A percentile compares a stretch with the other conserved stretches of the same genome.
Conservation (phyloP, 768 basidiomycete genomes). For the Termitomyces sp. region DNA sequence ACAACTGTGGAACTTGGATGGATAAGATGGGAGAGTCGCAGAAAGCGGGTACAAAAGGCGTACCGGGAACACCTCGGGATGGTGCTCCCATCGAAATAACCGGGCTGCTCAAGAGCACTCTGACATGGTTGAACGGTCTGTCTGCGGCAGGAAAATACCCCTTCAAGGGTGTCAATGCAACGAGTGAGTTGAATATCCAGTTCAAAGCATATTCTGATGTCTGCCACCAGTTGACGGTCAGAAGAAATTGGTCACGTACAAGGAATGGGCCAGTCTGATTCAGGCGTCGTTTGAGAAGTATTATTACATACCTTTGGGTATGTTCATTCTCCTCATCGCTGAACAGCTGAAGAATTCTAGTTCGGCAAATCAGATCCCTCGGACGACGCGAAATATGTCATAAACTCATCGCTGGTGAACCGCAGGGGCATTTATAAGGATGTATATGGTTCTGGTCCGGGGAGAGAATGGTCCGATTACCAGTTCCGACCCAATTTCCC, state of each 20-base stretch:
- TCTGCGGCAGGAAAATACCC: constrained; percentile 69
- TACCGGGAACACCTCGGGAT: constrained; percentile 94
- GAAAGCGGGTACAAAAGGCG: constrained; percentile 89
- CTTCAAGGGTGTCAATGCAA: constrained; percentile 82
- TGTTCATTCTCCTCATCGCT: constrained; percentile 16
- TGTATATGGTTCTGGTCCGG: constrained; percentile 83
- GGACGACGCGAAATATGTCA: constrained; percentile 65
- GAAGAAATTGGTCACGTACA: constrained; percentile 72
- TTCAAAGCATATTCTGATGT: background rate
- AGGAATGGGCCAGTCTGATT: constrained; percentile 84
- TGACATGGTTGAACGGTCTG: constrained; percentile 81
- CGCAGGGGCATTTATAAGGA: constrained; percentile 98
- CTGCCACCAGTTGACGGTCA: constrained; percentile 58
- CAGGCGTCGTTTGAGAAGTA: constrained; percentile 83
- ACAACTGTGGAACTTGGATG: constrained; percentile 96
- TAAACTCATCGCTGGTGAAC: constrained; percentile 70
- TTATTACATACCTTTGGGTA: constrained; percentile 86
- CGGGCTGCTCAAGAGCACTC: constrained; percentile 86
- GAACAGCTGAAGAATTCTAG: constrained; percentile 2
- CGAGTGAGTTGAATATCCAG: constrained; percentile 42
- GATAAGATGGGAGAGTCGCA: constrained; percentile 96
- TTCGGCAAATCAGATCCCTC: constrained; percentile 45
- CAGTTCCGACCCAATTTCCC: constrained; percentile 93
- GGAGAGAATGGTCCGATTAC: constrained; percentile 95
- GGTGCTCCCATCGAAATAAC: constrained; percentile 96